Base-by-base conservation (phyloP, 371 early-diverging fungal species). In the Mucor saturninus region DNA sequence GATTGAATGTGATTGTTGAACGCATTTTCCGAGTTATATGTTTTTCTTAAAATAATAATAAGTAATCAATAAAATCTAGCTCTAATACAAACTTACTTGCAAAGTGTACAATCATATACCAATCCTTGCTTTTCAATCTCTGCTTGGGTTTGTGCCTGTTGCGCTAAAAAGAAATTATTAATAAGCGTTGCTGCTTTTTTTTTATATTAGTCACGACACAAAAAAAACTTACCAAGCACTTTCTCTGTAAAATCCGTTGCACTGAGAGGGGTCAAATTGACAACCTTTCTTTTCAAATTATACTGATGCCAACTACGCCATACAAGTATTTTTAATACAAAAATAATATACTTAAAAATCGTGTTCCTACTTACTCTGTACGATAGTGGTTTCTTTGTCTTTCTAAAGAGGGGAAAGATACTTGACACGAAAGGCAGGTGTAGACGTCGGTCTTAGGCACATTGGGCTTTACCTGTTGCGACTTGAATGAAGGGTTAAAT, bases 201-300 rank as follows among this genome's bases (percentile, higher is more conserved):
- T 30, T 10, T n/a, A n/a, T n/a, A 43, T 37, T n/a, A 10, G 3
- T 28, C 21, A n/a, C 13, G n/a, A n/a, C n/a, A n/a, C n/a, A 28
- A 42, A 35, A 21, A 4, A 14, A 5, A 64, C 54, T 71, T 76
- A 82, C 83, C 86, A 28, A 76, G 64, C 26, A 78, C 74, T 56
- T 81, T 81, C 55, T 84, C 83, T 10, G 83, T 84, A 86, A 93
- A 95, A 45, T 82, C 84, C 38, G 91, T 89, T 37, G 88, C 83
- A 29, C 83, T 61, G 15, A 93, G 81, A 28, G 93, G 88, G 6
- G 89, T 85, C 3, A 93, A 69, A 9, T 85, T 84, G 15, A 89
- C 92, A 37, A 92, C 86, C 67, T 93, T 93, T 62, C 94, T 83
- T 69, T 93, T 93, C 59, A 95, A 79, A 73, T 95, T 95, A 76